Base-by-base conservation (phyloP, 2,329 filamentous ascomycete species). In the Talaromyces albobiverticillius region DNA sequence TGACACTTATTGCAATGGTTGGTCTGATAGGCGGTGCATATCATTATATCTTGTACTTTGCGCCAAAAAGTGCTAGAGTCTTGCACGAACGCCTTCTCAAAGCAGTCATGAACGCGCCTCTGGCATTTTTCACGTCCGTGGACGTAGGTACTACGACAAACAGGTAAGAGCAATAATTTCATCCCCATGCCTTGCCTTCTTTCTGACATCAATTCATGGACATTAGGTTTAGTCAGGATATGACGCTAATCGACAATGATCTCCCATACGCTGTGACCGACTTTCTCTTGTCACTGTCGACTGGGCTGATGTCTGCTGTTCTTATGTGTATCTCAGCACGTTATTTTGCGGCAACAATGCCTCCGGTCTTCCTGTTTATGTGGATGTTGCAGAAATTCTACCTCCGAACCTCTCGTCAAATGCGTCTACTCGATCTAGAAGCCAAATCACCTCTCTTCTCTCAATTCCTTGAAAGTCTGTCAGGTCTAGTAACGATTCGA, bases 391-490 rank as follows among this genome's bases (percentile, higher is more conserved):
- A 85, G 55, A 78, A 73, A 48, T 75, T 83, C 46, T 86, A 86
- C 59, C 72, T 86, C 2, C 73, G 79, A 0, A 86, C 83, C 0
- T 85, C 82, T 1, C 71, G 82, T 0, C 83, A 86, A 63, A 64
- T 87, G 10, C 76, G 83, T 46, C 72, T 84, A 18, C 64, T 87
- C 5, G 83, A 86, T 42, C 73, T 87, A 0, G 84, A 87, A 63
- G 76, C 79, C 1, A 85, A 85, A 60, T 78, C 78, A 1, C 82
- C 82, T 0, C 67, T 85, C 0, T 84, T 81, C 69, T 80, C 74
- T 18, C 71, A 84, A 55, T 85, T 84, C 59, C 70, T 78, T 22
- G 82, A 84, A 57, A 79, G 78, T 3, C 73, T 83, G 41, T 76
- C 76, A 31, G 83, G 82, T 0, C 62, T 84, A 0, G 70, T 74